phyloP scores from a whole-genome alignment of 2,329 filamentous ascomycete genomes.

The Phyllosticta paracitricarpa region DNA sequence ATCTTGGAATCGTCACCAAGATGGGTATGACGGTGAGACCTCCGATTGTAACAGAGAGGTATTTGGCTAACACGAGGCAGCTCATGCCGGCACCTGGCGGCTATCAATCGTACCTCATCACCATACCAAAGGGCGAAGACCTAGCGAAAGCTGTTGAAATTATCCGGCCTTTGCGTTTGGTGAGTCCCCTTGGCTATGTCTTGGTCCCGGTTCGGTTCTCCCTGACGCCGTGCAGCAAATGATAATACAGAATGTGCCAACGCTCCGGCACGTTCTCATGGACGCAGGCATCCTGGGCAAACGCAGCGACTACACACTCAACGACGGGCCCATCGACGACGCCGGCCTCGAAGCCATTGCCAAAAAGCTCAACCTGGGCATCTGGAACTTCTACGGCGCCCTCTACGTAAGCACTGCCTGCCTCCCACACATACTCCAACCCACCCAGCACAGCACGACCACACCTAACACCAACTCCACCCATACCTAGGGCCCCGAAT shows the following conservation, averaged over 20 bases:
- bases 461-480: no score
- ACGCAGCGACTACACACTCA: constrained; percentile 21
- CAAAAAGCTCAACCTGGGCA: constrained; percentile 30
- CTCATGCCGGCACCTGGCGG: constrained; percentile 45
- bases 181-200: neutral
- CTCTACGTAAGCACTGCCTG: constrained; percentile 12
- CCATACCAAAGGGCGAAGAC: constrained; percentile 40
- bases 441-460: neutral
- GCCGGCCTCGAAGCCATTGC: constrained; percentile 33
- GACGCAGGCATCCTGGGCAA: constrained; percentile 32
- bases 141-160: constrained; percentile 40
- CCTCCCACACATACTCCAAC: neutral
- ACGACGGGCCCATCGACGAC: constrained; percentile 28
- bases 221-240: constrained; percentile 15
- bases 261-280: constrained; percentile 31
- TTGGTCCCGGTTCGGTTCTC: neutral
- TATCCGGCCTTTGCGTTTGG: constrained; percentile 34
- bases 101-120: constrained; percentile 36
- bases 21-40: constrained; percentile 36
- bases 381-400: constrained; percentile 41
- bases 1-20: constrained; percentile 33
- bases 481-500: constrained; percentile 9
- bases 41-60: neutral
- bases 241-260: constrained; percentile 37
- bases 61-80: constrained; percentile 16